A percentile compares a stretch with the other conserved stretches of the same genome.
Conservation (phyloP, 176 grass and related monocot species). For the Oryza officinalis region DNA sequence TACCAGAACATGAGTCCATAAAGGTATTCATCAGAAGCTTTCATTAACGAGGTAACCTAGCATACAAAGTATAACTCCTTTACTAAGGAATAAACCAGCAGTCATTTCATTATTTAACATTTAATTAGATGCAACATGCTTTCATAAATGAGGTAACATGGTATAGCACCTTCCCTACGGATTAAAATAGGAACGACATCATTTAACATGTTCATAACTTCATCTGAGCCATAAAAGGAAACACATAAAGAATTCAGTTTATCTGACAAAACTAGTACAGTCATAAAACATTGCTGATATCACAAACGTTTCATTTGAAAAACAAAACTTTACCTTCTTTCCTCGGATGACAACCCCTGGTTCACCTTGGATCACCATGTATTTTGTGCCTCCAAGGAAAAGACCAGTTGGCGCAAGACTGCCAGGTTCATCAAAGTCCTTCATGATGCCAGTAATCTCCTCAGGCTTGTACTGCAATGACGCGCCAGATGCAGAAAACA, state of each 20-base stretch:
- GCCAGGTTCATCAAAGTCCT: constrained; percentile 71
- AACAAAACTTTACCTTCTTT: constrained; percentile 65
- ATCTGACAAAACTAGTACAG: background rate
- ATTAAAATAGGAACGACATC: background rate
- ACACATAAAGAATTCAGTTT: background rate
- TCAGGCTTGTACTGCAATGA: constrained; percentile 54
- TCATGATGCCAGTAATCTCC: constrained; percentile 55
- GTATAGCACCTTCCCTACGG: background rate
- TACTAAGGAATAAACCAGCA: background rate
- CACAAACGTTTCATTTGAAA: background rate
- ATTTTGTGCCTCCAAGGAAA: constrained; percentile 68
- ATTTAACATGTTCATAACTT: background rate
- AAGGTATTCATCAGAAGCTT: background rate
- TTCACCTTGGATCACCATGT: constrained; percentile 98
- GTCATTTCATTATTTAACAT: background rate
- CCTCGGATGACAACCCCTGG: constrained; percentile 70
- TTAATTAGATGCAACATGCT: background rate
- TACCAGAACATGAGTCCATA: background rate
- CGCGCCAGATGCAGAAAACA: background rate
- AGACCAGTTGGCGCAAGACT: constrained; percentile 80
- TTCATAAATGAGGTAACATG: background rate
- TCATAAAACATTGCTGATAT: background rate
- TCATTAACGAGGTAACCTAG: background rate
- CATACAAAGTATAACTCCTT: background rate
- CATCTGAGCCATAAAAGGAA: background rate